phyloP scores from a whole-genome alignment of 164 flowering plant species.

The Tetrastigma voinierianum region DNA sequence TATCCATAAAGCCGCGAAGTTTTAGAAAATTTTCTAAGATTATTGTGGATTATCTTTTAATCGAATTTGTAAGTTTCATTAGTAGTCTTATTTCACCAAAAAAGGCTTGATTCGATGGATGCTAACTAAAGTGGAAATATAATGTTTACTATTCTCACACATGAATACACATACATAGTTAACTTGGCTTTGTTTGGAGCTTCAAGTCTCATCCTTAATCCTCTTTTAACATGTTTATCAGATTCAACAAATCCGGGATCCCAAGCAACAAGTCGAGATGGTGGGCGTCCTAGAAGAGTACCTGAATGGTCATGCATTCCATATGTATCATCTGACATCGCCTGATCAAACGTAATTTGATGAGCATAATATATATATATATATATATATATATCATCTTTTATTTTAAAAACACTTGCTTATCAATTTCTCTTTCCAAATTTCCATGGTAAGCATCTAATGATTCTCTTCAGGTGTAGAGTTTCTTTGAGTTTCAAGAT shows the following conservation, averaged over 20 bases:
- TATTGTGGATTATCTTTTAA: not conserved
- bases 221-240: not conserved
- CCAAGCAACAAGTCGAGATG: slow-evolving; percentile 70
- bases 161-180: not conserved
- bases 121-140: not conserved
- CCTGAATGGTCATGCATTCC: slow-evolving; percentile 90
- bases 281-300: slow-evolving; percentile 93
- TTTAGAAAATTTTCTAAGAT: no score
- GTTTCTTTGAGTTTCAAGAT: slow-evolving; percentile 94
- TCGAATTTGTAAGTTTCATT: no score
- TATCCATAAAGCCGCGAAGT: no score
- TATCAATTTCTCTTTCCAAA: not conserved
- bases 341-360: slow-evolving; percentile 76
- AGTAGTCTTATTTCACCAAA: no score
- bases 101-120: not conserved
- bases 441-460: not conserved
- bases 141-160: not conserved
- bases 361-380: no score
- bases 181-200: not conserved
- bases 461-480: slow-evolving; percentile 41
- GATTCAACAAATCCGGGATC: slow-evolving; percentile 83
- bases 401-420: not conserved
- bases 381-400: not conserved
- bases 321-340: slow-evolving; percentile 84
- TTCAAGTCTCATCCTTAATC: not conserved